Evolutionary conservation across 257 asterid species (phyloP), one percentile per base, ranked within the genome.

Genomic region (Ligustrum vulgare): DNA sequence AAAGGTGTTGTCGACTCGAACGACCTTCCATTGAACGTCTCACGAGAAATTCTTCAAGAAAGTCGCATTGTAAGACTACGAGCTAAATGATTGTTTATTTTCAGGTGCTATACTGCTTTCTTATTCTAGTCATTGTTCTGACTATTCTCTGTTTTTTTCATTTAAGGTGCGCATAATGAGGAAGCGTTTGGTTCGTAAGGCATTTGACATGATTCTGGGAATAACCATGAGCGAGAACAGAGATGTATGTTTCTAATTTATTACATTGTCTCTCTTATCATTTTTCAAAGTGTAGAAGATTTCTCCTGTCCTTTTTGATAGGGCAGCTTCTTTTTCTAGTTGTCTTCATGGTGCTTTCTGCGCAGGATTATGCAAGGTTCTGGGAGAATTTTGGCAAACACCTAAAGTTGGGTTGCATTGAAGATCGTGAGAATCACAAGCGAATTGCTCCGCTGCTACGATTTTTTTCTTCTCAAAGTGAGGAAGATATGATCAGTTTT

Each of bases 1-100:
- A 95, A 93, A 86, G 99, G 99, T 81, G 94, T 95, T 68, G 99
- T 95, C 36, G 99, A 95, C 86, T 95, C 99, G 4, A 90, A 90
- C 82, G 97, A 95, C 82, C 99, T 95, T 78, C 99, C 99, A 25
- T 82, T 95, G 76, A 95, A 95, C 76, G 99, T 95, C 80, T 95
- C 98, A 1, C 92, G 97, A 45, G 99, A 95, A 86, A 95, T 91
- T 71, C 97, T 95, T 78, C 98, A 93, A 90, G 98, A 95, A 89
- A 93, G 97, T 69, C 96, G 99, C 72, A 91, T 93, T 77, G 99
- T 95, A 87, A 91, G 99, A 85, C 71, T 69, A 62, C 37, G 18
- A 41, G 16, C 71, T 67, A 22, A 12, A 1, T 54, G 23, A 15
- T 67, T 28, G 41, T 39, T 28, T 36, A 64, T 49, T 8, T 5